These are phyloP conservation scores for Jaenimonas drosophilae DNA, from an alignment of 208 protist genomes.

Conservation along the genomic window DNA sequence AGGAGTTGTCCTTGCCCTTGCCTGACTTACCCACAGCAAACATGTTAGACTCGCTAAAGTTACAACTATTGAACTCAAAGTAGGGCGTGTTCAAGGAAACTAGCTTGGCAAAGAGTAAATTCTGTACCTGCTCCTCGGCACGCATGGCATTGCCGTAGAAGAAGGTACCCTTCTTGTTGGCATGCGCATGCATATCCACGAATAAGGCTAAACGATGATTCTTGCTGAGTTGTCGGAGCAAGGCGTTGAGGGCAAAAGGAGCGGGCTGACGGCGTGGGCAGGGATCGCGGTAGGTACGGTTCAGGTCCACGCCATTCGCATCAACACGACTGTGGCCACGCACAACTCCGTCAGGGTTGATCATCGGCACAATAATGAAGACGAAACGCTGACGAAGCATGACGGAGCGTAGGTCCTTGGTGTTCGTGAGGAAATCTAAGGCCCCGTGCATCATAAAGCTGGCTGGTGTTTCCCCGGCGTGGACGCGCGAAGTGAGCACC, in stretches of 20 bases:
- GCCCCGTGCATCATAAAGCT: slow-evolving; percentile 91
- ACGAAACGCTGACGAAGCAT: slow-evolving; percentile 83
- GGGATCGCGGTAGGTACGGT: slow-evolving; percentile 87
- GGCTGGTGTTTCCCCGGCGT: slow-evolving; percentile 89
- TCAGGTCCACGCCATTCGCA: slow-evolving; percentile 87
- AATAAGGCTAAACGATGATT: slow-evolving; percentile 52
- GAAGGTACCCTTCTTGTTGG: slow-evolving; percentile 89
- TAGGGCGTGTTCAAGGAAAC: slow-evolving; percentile 86
- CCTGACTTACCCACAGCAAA: slow-evolving; percentile 79
- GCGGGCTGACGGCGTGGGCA: slow-evolving; percentile 63
- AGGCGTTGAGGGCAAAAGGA: slow-evolving; percentile 47
- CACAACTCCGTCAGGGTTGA: slow-evolving; percentile 92
- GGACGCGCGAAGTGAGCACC: slow-evolving; percentile 85
- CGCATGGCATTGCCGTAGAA: slow-evolving; percentile 91
- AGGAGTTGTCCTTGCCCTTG: slow-evolving; percentile 84
- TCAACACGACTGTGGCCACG: slow-evolving; percentile 91
- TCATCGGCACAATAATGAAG: slow-evolving; percentile 85
- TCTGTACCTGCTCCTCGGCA: slow-evolving; percentile 52
- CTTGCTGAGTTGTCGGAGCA: slow-evolving; percentile 31
- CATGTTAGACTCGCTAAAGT: slow-evolving; percentile 91
- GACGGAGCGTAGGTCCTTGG: slow-evolving; percentile 50
- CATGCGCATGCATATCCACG: slow-evolving; percentile 93
- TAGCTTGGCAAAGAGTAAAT: slow-evolving; percentile 83
- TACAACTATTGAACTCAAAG: slow-evolving; percentile 88
- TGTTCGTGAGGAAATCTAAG: slow-evolving; percentile 80